Percentiles rank a stretch among this genome's conserved stretches.
These are phyloP conservation scores for Zygosaccharomyces bailii DNA, from an alignment of 805 yeast genomes.

Conservation along the genomic window DNA sequence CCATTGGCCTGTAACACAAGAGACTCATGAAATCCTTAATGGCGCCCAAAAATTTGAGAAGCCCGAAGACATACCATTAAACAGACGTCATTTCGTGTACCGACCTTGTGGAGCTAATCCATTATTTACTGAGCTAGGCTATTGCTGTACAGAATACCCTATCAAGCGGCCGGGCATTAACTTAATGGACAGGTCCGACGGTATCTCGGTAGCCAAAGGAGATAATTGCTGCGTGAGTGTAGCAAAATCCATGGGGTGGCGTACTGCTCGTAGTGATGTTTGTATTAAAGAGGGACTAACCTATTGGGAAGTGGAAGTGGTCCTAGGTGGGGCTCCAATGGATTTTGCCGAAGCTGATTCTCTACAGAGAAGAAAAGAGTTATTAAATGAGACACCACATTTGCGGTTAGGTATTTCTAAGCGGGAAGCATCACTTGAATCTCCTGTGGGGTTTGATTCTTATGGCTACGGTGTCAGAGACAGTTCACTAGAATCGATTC, in stretches of 20 bases:
- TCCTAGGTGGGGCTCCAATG: slow-evolving; percentile 33
- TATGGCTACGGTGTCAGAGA: slow-evolving; percentile 92
- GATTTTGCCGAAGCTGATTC: slow-evolving; percentile 31
- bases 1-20: slow-evolving; percentile 22
- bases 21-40: slow-evolving; percentile 14
- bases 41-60: slow-evolving; percentile 18
- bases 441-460: slow-evolving; percentile 94
- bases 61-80: slow-evolving; percentile 75
- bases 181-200: slow-evolving; percentile 58
- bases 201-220: slow-evolving; percentile 43
- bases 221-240: slow-evolving; percentile 39
- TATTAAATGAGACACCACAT: slow-evolving; percentile 43
- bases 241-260: slow-evolving; percentile 71
- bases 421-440: slow-evolving; percentile 84
- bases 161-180: slow-evolving; percentile 42
- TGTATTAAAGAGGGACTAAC: slow-evolving; percentile 74
- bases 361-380: slow-evolving; percentile 21
- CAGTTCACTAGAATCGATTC: slow-evolving; percentile 67
- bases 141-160: slow-evolving; percentile 68
- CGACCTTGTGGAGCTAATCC: slow-evolving; percentile 74
- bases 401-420: slow-evolving; percentile 82
- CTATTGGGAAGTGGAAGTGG: slow-evolving; percentile 72
- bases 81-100: slow-evolving; percentile 78
- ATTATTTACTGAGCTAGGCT: slow-evolving; percentile 51
- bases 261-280: slow-evolving; percentile 69